These are phyloP conservation scores for Chalaropsis ovoidea DNA, from an alignment of 2,329 filamentous ascomycete genomes.

Conservation along the genomic window DNA sequence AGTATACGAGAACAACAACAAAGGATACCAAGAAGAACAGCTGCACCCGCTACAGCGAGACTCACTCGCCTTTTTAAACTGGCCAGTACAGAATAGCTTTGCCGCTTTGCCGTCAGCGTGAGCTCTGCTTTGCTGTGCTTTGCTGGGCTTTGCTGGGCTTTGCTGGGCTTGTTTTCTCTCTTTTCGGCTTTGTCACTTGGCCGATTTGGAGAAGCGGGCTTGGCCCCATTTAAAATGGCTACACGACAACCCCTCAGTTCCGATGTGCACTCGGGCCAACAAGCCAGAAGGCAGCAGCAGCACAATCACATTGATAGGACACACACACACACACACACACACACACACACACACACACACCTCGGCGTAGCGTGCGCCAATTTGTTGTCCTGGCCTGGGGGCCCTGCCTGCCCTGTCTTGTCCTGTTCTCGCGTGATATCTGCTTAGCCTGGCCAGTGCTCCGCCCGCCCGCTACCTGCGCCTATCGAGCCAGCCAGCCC, in stretches of 20 bases:
- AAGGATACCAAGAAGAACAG: neutral
- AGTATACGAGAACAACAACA: neutral
- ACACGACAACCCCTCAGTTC: neutral
- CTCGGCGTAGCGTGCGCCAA: neutral
- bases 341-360: neutral
- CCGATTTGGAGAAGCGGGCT: neutral
- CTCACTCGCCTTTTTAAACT: conserved; percentile 2
- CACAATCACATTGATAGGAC: no score
- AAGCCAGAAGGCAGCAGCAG: neutral
- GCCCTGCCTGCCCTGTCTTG: neutral
- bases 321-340: no score
- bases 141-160: neutral
- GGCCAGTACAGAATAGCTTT: neutral
- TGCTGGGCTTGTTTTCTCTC: neutral
- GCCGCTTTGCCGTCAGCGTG: conserved; percentile 9
- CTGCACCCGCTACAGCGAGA: neutral
- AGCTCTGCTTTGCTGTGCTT: neutral
- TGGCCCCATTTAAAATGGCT: neutral
- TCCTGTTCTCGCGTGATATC: neutral
- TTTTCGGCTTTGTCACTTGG: neutral
- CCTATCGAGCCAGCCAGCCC: no score
- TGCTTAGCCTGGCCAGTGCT: neutral
- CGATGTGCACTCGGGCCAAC: neutral
- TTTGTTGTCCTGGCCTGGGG: neutral
- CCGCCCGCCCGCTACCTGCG: no score